These are phyloP conservation scores for Scalesia atractyloides DNA, from an alignment of 129 eudicot genomes.

Conservation along the genomic window DNA sequence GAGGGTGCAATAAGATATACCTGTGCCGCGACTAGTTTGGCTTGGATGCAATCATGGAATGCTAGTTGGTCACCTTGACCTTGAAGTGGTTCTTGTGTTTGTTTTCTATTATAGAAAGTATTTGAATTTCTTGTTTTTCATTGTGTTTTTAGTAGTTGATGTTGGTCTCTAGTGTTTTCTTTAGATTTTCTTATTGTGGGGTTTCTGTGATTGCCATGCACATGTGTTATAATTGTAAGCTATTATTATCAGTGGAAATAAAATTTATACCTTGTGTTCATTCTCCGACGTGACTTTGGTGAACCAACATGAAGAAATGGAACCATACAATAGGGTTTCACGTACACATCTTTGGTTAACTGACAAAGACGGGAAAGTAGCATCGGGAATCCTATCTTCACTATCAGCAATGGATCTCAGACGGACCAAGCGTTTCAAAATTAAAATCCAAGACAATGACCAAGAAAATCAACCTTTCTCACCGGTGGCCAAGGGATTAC, in stretches of 20 bases:
- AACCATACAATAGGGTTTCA: too few species aligned
- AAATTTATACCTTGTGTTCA: background rate
- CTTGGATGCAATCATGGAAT: background rate
- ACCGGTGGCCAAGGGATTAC: too few species aligned
- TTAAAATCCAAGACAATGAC: too few species aligned
- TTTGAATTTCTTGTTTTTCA: background rate
- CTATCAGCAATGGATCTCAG: too few species aligned
- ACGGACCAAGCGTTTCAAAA: too few species aligned
- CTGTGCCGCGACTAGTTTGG: background rate
- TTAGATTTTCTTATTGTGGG: background rate
- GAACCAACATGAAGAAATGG: too few species aligned
- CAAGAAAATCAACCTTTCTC: too few species aligned
- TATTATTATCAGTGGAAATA: background rate
- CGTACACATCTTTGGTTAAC: too few species aligned
- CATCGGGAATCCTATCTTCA: too few species aligned
- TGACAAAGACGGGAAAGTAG: too few species aligned
- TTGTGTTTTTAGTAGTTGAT: too few species aligned
- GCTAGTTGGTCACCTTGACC: background rate
- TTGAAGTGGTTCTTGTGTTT: background rate
- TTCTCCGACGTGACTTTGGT: background rate
- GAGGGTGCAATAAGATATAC: background rate
- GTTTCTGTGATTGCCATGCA: background rate
- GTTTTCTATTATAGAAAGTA: slow-evolving; percentile 3
- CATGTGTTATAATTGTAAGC: background rate
- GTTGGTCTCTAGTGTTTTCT: background rate